phyloP scores from a whole-genome alignment of 208 protist genomes.

The Leptomonas seymouri region DNA sequence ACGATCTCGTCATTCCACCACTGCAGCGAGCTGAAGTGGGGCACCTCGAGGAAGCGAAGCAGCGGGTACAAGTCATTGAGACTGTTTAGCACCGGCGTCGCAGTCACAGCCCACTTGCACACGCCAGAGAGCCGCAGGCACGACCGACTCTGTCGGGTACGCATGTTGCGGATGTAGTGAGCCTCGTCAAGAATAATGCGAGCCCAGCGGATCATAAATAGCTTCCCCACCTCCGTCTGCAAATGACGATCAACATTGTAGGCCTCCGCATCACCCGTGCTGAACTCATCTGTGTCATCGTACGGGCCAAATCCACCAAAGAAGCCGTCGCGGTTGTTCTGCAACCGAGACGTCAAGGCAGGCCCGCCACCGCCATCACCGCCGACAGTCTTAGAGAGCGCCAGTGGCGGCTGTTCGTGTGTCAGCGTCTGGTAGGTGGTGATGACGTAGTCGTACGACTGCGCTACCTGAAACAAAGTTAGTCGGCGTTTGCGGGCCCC shows the following conservation, averaged over 20 bases:
- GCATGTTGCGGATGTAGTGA: slow-evolving; percentile 83
- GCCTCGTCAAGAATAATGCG: slow-evolving; percentile 93
- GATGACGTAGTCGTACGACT: slow-evolving; percentile 87
- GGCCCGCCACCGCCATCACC: neutral
- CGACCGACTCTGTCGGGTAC: slow-evolving; percentile 45
- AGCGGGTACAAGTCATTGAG: slow-evolving; percentile 76
- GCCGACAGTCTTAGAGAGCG: neutral
- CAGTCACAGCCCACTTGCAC: slow-evolving; percentile 66
- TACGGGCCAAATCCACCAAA: neutral
- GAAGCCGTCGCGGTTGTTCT: neutral
- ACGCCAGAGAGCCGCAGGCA: slow-evolving; percentile 51
- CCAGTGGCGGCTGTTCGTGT: slow-evolving; percentile 33
- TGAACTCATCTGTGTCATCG: slow-evolving; percentile 8
- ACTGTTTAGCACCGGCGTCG: slow-evolving; percentile 67
- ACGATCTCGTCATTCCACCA: slow-evolving; percentile 82
- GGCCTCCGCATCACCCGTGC: neutral
- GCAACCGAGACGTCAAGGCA: too few species aligned
- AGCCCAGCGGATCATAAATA: slow-evolving; percentile 83
- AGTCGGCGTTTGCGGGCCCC: slow-evolving; percentile 46
- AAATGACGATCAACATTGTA: slow-evolving; percentile 26
- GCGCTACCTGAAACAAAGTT: slow-evolving; percentile 50
- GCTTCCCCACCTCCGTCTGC: slow-evolving; percentile 44
- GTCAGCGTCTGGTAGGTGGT: slow-evolving; percentile 69
- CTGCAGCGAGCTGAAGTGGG: slow-evolving; percentile 52
- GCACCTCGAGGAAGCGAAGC: slow-evolving; percentile 68